These are phyloP conservation scores for Trichoderma pleuroti DNA, from an alignment of 2,329 filamentous ascomycete species.

Conservation along the genomic window DNA sequence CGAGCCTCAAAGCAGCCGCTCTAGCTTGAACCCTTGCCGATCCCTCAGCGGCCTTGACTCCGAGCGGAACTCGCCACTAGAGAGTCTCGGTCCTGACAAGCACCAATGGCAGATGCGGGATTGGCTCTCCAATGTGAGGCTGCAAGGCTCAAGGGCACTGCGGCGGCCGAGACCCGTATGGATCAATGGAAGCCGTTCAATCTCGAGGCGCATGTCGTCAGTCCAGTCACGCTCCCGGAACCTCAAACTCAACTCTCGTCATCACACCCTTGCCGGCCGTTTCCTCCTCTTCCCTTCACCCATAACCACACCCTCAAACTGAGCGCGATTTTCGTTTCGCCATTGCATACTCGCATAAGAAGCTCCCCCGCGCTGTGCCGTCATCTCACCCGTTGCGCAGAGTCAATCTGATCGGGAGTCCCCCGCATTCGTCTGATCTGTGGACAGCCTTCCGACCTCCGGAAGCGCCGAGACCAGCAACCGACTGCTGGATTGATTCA, in stretches of 20 bases:
- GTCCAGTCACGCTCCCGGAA: background rate
- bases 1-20: background rate
- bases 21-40: background rate
- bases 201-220: background rate
- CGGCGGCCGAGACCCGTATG: background rate
- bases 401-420: background rate
- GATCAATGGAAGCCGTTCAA: background rate
- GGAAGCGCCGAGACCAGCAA: background rate
- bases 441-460: background rate
- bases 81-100: too few species aligned
- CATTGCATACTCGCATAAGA: background rate
- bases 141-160: background rate
- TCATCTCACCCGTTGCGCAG: background rate
- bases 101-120: background rate
- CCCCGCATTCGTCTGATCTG: constrained; percentile 7
- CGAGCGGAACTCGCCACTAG: constrained; percentile 11
- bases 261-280: background rate
- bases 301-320: background rate
- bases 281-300: background rate
- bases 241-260: background rate
- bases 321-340: background rate
- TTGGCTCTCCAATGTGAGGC: background rate
- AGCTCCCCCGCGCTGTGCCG: background rate
- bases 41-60: constrained; percentile 2
- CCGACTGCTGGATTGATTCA: background rate